Evolutionary conservation across 2,329 filamentous ascomycete species (phyloP), one percentile per base, ranked within the genome.

Genomic region (Epichloe elymi): DNA sequence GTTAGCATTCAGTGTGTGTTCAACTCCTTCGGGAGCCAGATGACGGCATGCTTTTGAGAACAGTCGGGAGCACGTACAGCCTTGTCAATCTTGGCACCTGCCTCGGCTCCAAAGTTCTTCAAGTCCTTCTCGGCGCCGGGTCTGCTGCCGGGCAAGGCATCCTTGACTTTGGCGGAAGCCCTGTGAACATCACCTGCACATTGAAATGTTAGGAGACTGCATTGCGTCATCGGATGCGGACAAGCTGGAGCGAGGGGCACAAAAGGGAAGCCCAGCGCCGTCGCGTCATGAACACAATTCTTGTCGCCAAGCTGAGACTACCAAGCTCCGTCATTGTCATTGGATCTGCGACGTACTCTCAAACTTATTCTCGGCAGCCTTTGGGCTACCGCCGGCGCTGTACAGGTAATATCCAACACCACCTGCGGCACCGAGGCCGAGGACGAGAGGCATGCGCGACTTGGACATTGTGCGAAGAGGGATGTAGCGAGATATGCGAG

Each of bases 361-460:
- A 59, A 86, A 78, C 67, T 93, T 76, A 75, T 91, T 86, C 76
- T 89, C 81, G n/a, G 90, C 91, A 47, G 78, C 81, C 68, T 85
- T 87, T 48, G 88, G 76, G 66, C 82, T 79, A 52, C 91, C 90
- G 55, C 91, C 91, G 15, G 90, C 85, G 48, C 71, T 76, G 75
- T 95, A 98, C 56, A 97, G 78, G 74, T 97, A 97, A 76, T 95
- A 97, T 42, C 86, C 88, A 53, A 82, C 72, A 57, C 82, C 85
- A 60, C 79, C 80, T 35, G 77, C 83, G 57, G 79, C 81, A 53
- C 74, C 78, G 58, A 81, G 69, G 60, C 83, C 85, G 60, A 84
- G 63, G 59, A 73, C 62, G 57, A 74, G 59, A 58, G 75, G 74
- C 41, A 68, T 59, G 58, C 69, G 69, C 47, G 74, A 74, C 54